Conservation (phyloP, 2,329 filamentous ascomycete genomes). For the Ambrosiella beaveri region DNA sequence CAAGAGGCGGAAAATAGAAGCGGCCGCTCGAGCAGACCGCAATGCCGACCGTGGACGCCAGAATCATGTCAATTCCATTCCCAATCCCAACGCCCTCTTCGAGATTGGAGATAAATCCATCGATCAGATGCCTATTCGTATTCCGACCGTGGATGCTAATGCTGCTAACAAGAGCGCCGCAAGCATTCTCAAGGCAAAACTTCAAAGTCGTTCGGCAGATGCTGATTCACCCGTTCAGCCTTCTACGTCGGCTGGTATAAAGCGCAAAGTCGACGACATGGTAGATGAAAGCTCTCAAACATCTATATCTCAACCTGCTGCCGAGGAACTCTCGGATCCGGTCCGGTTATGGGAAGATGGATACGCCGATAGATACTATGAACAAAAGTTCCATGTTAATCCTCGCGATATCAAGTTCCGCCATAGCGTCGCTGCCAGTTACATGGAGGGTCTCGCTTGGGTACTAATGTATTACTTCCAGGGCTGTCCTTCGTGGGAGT, state of each 20-base stretch:
- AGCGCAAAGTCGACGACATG: constrained; percentile 59
- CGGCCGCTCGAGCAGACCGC: constrained; percentile 26
- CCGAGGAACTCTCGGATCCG: constrained; percentile 54
- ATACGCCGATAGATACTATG: constrained; percentile 89
- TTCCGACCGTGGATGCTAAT: constrained; percentile 61
- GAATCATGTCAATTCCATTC: constrained; percentile 11
- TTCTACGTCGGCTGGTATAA: constrained; percentile 25
- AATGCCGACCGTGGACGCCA: constrained; percentile 10
- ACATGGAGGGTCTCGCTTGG: constrained; percentile 90
- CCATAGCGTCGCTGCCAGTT: constrained; percentile 73
- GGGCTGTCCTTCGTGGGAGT: constrained; percentile 95
- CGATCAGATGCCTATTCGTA: constrained; percentile 77
- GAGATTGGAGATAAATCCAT: constrained; percentile 29
- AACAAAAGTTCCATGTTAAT: constrained; percentile 83
- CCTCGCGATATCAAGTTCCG: constrained; percentile 72
- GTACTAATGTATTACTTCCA: constrained; percentile 96
- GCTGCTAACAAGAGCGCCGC: constrained; percentile 88
- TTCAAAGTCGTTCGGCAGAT: constrained; percentile 31
- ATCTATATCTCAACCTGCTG: constrained; percentile 25
- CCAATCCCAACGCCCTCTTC: constrained; percentile 10
- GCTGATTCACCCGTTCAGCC: too few species aligned
- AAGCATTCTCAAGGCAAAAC: constrained; percentile 65
- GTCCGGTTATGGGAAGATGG: constrained; percentile 90
- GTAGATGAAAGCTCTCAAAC: constrained; percentile 33
- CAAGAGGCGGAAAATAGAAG: constrained; percentile 60